These are phyloP conservation scores for Sphaerosporella brunnea DNA, from an alignment of 495 filamentous ascomycete genomes.

Conservation along the genomic window DNA sequence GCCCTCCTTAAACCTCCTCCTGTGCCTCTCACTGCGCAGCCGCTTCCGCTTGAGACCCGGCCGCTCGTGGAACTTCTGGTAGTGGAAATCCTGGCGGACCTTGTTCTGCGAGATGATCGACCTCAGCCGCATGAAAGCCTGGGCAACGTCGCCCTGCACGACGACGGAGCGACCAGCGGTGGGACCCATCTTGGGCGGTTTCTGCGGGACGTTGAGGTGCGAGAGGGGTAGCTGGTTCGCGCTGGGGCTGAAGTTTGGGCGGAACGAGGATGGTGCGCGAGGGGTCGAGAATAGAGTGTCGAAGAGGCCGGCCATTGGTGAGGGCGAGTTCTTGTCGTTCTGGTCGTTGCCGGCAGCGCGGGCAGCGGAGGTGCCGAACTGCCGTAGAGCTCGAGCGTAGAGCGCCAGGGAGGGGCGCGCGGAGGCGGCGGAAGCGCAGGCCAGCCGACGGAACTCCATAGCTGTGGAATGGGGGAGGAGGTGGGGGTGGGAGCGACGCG, in stretches of 20 bases:
- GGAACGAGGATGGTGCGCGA: neutral
- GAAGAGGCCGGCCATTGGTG: neutral
- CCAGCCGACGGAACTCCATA: conserved; percentile 31
- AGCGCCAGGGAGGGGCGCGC: conserved; percentile 14
- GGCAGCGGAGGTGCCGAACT: conserved; percentile 14
- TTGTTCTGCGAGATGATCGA: conserved; percentile 34
- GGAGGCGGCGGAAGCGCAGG: conserved; percentile 21
- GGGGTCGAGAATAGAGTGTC: neutral
- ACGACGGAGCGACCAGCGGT: conserved; percentile 41
- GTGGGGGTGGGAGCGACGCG: no score
- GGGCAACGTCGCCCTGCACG: conserved; percentile 37
- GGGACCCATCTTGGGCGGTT: conserved; percentile 32
- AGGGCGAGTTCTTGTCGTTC: conserved; percentile 5
- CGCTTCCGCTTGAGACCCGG: conserved; percentile 59
- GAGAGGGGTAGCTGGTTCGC: neutral
- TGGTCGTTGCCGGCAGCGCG: conserved; percentile 18
- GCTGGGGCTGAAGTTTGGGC: neutral
- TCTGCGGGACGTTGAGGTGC: neutral
- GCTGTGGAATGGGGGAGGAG: no score
- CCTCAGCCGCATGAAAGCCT: conserved; percentile 37
- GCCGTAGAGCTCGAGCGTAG: conserved; percentile 18
- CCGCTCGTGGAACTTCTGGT: conserved; percentile 52
- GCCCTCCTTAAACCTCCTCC: conserved; percentile 43
- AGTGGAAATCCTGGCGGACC: conserved; percentile 32
- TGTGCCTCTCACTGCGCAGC: conserved; percentile 46